Percentiles rank a stretch among this genome's conserved stretches.
Conservation (phyloP, 192 early-diverging fungal genomes). For the Powellomyces hirtus region DNA sequence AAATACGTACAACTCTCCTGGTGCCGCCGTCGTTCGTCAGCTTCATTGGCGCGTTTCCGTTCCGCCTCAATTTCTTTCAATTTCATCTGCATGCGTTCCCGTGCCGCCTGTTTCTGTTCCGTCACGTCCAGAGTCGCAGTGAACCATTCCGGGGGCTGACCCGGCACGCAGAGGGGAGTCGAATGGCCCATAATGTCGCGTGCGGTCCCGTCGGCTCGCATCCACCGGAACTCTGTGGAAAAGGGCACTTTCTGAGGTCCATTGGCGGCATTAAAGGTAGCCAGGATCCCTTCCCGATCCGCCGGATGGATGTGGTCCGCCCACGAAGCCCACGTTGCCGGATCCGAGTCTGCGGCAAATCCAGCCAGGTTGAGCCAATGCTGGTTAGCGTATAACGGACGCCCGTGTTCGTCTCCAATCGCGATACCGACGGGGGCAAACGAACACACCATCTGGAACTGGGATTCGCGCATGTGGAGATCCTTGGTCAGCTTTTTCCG, state of each 20-base stretch:
- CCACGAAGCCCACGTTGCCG: background rate
- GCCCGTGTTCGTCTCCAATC: background rate
- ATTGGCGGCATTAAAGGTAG: too few relatives aligned
- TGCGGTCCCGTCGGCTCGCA: background rate
- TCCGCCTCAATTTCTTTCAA: background rate
- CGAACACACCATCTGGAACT: background rate
- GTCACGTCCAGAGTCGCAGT: slow-evolving; percentile 4
- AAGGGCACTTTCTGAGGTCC: too few relatives aligned
- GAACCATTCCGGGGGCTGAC: background rate
- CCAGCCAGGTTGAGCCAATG: background rate
- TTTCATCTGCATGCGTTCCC: background rate
- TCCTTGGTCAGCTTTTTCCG: slow-evolving; percentile 5
- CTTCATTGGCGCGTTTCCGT: slow-evolving; percentile 18
- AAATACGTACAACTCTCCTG: too few relatives aligned
- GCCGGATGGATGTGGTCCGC: background rate
- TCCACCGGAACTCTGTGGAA: too few relatives aligned
- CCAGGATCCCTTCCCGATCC: too few relatives aligned
- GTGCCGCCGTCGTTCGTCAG: slow-evolving; percentile 19
- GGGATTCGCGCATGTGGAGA: background rate
- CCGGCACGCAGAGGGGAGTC: background rate
- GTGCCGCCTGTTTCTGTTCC: slow-evolving; percentile 1
- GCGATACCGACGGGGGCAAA: slow-evolving; percentile 15
- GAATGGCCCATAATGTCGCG: background rate
- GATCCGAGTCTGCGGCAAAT: too few relatives aligned
- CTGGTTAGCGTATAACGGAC: background rate